Percentiles rank a stretch among this genome's conserved stretches.
Conservation (phyloP, 805 yeast genomes). For the Candida loeiensis region DNA sequence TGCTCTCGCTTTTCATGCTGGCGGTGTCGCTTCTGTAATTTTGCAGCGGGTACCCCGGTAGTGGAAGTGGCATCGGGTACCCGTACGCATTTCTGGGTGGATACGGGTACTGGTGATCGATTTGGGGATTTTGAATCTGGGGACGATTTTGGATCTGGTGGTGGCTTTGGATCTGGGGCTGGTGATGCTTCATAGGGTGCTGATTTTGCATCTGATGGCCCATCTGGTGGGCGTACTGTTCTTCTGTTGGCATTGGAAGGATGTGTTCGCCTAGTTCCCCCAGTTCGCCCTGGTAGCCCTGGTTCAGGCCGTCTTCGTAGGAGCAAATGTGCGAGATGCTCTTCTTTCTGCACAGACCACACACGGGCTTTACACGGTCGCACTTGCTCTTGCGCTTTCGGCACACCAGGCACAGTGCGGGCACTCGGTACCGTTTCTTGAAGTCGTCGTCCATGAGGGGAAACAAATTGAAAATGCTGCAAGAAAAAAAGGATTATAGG, state of each 20-base stretch:
- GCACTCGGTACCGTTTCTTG: slow-evolving; percentile 38
- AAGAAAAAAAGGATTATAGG: neutral
- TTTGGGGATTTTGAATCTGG: too few species aligned
- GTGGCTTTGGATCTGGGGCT: slow-evolving; percentile 1
- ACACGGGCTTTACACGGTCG: slow-evolving; percentile 40
- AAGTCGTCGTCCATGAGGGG: slow-evolving; percentile 11
- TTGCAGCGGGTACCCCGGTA: neutral
- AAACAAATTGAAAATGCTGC: neutral
- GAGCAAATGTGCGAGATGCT: slow-evolving; percentile 42
- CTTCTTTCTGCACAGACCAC: slow-evolving; percentile 42
- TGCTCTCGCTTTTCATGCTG: neutral
- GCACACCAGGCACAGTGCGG: slow-evolving; percentile 44
- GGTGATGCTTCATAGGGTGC: slow-evolving; percentile 4
- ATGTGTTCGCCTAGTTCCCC: slow-evolving; percentile 8
- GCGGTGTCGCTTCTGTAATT: neutral
- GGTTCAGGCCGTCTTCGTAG: slow-evolving; percentile 26
- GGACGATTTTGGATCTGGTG: neutral
- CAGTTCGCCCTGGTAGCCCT: slow-evolving; percentile 3
- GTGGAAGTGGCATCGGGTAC: neutral
- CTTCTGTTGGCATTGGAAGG: slow-evolving; percentile 8
- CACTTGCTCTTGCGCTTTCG: slow-evolving; percentile 42
- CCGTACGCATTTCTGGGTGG: slow-evolving; percentile 1
- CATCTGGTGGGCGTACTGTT: slow-evolving; percentile 7
- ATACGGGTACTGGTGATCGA: slow-evolving; percentile 4
- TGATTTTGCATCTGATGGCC: slow-evolving; percentile 3